phyloP scores from a whole-genome alignment of 1,284 basidiomycete species.

The Chalciporus sp. region DNA sequence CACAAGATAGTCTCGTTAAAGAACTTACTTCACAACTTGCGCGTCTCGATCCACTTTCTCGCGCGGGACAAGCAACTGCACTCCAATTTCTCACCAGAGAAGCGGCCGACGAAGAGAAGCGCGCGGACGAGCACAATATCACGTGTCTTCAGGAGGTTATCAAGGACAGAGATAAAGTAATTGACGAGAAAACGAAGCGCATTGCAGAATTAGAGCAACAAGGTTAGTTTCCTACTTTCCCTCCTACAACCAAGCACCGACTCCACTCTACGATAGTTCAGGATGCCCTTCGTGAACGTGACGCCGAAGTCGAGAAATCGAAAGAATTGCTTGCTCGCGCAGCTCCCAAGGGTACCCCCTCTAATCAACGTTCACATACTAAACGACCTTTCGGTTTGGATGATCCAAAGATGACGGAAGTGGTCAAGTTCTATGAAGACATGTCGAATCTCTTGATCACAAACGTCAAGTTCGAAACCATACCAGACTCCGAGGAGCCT shows the following conservation, averaged over 20 bases:
- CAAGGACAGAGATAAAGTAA: slow-evolving; percentile 44
- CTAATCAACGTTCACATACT: slow-evolving; percentile 33
- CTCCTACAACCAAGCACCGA: slow-evolving; percentile 2
- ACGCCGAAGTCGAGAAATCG: slow-evolving; percentile 62
- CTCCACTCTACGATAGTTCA: slow-evolving; percentile 40
- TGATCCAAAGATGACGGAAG: slow-evolving; percentile 53
- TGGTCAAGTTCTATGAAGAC: slow-evolving; percentile 62
- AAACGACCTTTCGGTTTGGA: slow-evolving; percentile 40
- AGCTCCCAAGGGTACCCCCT: slow-evolving; percentile 33
- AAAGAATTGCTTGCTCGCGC: slow-evolving; percentile 48
- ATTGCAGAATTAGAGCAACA: slow-evolving; percentile 48
- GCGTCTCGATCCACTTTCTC: slow-evolving; percentile 53
- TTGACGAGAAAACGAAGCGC: slow-evolving; percentile 49
- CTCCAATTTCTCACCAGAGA: slow-evolving; percentile 73
- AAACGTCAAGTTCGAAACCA: slow-evolving; percentile 45
- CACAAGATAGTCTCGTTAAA: slow-evolving; percentile 56
- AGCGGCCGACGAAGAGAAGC: slow-evolving; percentile 68
- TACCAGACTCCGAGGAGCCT: slow-evolving; percentile 31
- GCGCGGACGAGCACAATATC: slow-evolving; percentile 51
- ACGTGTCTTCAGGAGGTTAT: slow-evolving; percentile 45
- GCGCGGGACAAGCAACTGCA: slow-evolving; percentile 48
- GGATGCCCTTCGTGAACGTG: slow-evolving; percentile 53
- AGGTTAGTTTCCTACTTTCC: slow-evolving; percentile 39
- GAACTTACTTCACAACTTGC: slow-evolving; percentile 58
- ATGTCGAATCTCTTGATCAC: slow-evolving; percentile 59